Conservation (phyloP, 306 rosid genomes). For the Quercus alba region DNA sequence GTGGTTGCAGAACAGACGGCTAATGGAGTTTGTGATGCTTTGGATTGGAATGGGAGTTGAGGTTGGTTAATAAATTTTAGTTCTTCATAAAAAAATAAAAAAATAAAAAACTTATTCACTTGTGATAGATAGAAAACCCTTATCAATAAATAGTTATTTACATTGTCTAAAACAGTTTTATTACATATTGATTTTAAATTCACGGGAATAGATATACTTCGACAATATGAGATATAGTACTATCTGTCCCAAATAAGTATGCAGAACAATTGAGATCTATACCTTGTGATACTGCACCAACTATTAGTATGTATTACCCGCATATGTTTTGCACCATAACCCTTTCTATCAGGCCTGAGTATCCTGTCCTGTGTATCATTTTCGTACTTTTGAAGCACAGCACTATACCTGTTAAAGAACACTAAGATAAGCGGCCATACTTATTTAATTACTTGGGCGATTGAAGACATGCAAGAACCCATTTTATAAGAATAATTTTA, state of each 20-base stretch:
- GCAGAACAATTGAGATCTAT: background rate
- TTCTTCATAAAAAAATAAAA: too few species aligned
- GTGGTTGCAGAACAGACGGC: too few species aligned
- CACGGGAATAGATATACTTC: background rate
- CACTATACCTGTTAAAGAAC: constrained; percentile 45
- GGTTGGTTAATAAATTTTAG: too few species aligned
- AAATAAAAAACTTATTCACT: background rate
- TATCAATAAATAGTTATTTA: background rate
- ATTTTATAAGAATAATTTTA: too few species aligned
- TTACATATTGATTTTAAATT: background rate
- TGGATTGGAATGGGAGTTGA: too few species aligned
- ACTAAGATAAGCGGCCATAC: constrained; percentile 1
- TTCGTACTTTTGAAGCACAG: constrained; percentile 48
- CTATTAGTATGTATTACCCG: constrained; percentile 40
- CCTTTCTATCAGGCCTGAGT: constrained; percentile 54
- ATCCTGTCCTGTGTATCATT: constrained; percentile 71
- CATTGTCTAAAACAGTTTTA: background rate
- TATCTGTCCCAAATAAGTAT: background rate
- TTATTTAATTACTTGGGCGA: background rate
- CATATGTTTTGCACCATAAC: constrained; percentile 37
- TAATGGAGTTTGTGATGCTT: too few species aligned
- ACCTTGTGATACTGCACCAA: background rate
- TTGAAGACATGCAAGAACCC: background rate
- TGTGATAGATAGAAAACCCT: background rate
- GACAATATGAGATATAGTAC: background rate